Evolutionary conservation across 1,139 yeast genomes (phyloP), one percentile per base, ranked within the genome.

Genomic region (Taphrina flavorubra): DNA sequence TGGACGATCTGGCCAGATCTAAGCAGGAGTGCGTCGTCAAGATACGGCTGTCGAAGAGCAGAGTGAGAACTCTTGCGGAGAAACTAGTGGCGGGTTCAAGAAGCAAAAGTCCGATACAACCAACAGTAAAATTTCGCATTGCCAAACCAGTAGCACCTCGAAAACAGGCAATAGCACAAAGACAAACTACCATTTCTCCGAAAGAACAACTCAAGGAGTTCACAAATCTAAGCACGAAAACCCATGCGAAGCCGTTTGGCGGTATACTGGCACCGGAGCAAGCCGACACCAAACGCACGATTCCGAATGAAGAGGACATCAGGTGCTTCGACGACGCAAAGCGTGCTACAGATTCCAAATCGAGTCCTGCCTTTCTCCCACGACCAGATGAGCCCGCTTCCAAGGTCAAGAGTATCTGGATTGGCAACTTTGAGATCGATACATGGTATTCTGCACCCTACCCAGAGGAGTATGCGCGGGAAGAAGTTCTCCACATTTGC

Each of bases 371-470:
- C 5, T 18, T 16, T 42, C 57, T 53, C n/a, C 51, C 61, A 13
- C 39, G 60, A 16, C 63, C 67, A 6, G 64, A 60, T 78, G 65
- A 61, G 40, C 63, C 46, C 71, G 71, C 59, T 46, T 60, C 55
- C 42, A 60, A 63, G 31, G 44, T 66, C 51, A 51, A 69, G 80
- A 85, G 80, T 63, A 88, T 92, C 36, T 89, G 86, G 73, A 86
- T 92, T 72, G 85, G 92, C 47, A 84, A 84, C 66, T 85, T 78
- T 75, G 92, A 88, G 76, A 90, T 92, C 37, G 88, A 88, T 71
- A 90, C 97, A 0, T 91, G 98, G 97, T 92, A 90, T 77, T 85
- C 90, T 3, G 88, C 97, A 0, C 98, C 98, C 0, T 94, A 90
- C 75, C 97, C 99, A 0, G 92, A 89, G 72, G 96, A 91, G 75